These are phyloP conservation scores for Kitagawia praeruptora DNA, from an alignment of 129 eudicot genomes.

Conservation along the genomic window DNA sequence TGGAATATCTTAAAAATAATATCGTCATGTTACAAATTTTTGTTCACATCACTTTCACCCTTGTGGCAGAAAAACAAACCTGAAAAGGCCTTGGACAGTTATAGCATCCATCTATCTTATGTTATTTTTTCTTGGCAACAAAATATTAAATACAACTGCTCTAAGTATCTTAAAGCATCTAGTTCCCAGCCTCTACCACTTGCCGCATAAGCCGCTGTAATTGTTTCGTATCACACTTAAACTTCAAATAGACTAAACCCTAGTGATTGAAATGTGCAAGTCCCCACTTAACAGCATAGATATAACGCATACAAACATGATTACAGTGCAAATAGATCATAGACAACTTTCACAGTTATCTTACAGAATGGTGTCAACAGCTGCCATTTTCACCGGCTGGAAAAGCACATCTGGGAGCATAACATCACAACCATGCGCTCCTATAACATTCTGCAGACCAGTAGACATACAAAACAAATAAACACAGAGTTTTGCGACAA, in stretches of 20 bases:
- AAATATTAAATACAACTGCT: not conserved
- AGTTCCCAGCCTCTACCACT: not conserved
- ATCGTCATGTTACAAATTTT: not conserved
- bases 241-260: not conserved
- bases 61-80: not conserved
- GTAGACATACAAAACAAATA: not conserved
- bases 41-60: not conserved
- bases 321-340: not conserved
- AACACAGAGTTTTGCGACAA: too few relatives aligned
- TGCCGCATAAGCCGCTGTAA: not conserved
- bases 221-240: not conserved
- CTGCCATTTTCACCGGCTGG: conserved; percentile 51
- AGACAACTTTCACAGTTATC: conserved; percentile 2
- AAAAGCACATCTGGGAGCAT: conserved; percentile 58
- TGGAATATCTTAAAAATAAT: too few relatives aligned
- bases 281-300: not conserved
- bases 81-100: not conserved
- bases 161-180: not conserved
- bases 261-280: not conserved
- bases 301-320: not conserved
- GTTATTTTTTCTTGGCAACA: too few relatives aligned
- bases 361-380: conserved; percentile 49
- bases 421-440: conserved; percentile 24
- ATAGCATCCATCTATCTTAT: not conserved
- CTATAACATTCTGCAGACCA: conserved; percentile 33